Base-by-base conservation (phyloP, 2,329 filamentous ascomycete species). In the Epichloe coenophiala region DNA sequence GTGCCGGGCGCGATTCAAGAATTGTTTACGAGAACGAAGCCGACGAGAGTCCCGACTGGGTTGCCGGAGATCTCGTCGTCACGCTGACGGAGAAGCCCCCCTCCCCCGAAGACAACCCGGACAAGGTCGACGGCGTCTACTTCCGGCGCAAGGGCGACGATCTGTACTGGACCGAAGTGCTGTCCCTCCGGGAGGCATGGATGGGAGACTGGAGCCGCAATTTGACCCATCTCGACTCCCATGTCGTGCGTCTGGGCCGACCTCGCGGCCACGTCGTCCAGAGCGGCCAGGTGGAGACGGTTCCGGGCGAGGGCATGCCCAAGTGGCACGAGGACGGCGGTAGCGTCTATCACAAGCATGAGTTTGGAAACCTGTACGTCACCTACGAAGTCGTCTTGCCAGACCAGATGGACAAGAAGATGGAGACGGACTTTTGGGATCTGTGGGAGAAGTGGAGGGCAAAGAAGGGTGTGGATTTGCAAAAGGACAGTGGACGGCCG, bases 131-230 rank as follows among this genome's bases (percentile, higher is more conserved):
- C 64, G 93, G 93, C 21, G 82, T 79, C 3, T 97, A 93, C 72
- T 96, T 98, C 78, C 77, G 91, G 2, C 78, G 93, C 53, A 89
- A 87, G 63, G 91, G 84, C 51, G 74, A 88, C 58, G 83, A 97
- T 68, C 72, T 98, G 7, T 93, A 90, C 75, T 97, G 91, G 90
- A 86, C 84, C 53, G 93, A 98, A 69, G 76, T 91, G 0, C 76
- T 98, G 12, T 89, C 85, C 13, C 72, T 98, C 36, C 77, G 93
- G 51, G 93, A 98, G 73, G 93, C 93, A 2, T 95, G 93, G 88
- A 90, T 98, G 86, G 93, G 93, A 54, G 89, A 83, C 61, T 98
- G 93, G 93, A 84, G 84, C 15, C 80, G 93, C 55, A 97, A 97
- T 65, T 67, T 98, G 47, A 97, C 93, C 2, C 93, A 98, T 66